phyloP scores from a whole-genome alignment of 306 rosid genomes.

The Malus sieversii region DNA sequence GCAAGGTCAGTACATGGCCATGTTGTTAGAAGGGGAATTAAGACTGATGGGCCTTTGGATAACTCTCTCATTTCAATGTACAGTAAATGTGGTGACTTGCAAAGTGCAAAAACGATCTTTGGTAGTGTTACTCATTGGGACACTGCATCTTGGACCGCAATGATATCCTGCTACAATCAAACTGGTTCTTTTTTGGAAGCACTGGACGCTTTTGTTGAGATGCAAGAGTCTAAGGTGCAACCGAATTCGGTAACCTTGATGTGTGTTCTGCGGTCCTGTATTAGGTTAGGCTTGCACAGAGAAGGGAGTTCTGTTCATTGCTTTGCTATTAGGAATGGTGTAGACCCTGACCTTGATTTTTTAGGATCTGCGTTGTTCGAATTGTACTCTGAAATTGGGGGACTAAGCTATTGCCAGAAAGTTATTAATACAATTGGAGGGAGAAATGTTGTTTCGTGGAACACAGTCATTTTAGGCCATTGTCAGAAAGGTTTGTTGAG shows the following conservation, averaged over 20 bases:
- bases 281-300: conserved; percentile 53
- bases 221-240: conserved; percentile 50
- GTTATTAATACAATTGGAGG: conserved; percentile 45
- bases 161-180: conserved; percentile 69
- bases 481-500: conserved; percentile 44
- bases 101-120: conserved; percentile 40
- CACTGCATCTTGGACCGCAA: conserved; percentile 65
- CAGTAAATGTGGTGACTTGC: conserved; percentile 51
- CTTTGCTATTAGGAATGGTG: conserved; percentile 47
- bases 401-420: conserved; percentile 33
- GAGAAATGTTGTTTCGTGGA: conserved; percentile 50
- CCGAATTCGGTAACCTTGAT: conserved; percentile 59
- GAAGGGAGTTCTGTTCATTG: conserved; percentile 76
- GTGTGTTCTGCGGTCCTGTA: conserved; percentile 48
- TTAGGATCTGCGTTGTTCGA: conserved; percentile 58
- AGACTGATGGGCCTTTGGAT: conserved; percentile 36
- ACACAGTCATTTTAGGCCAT: conserved; percentile 54
- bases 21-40: conserved; percentile 43
- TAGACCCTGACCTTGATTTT: conserved; percentile 44
- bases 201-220: conserved; percentile 29
- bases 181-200: conserved; percentile 41
- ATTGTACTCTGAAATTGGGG: conserved; percentile 57
- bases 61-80: conserved; percentile 63
- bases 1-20: conserved; percentile 63
- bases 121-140: conserved; percentile 13